Percentiles rank a stretch among this genome's conserved stretches.
Evolutionary conservation across 2,329 filamentous ascomycete species (phyloP).

Genomic region (Trichoderma sp.): DNA sequence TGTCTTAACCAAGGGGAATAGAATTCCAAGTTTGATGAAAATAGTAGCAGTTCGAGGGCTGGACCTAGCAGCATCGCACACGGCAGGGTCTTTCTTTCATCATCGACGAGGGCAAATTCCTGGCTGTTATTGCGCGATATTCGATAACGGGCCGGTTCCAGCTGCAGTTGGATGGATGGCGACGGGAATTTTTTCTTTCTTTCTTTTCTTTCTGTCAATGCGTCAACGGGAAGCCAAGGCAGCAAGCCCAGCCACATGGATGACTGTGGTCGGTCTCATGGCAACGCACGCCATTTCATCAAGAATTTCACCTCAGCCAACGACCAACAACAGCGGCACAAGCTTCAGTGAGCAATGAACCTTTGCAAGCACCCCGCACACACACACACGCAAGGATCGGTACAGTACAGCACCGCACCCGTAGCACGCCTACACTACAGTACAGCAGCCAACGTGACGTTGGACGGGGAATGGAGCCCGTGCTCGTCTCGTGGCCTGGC

Average conservation of each 20-base stretch:
- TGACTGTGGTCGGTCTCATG: neutral
- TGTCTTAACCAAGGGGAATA: neutral
- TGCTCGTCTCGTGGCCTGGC: neutral
- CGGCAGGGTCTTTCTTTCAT: neutral
- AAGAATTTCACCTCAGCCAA: neutral
- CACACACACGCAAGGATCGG: neutral
- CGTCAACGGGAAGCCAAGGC: neutral
- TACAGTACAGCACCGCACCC: neutral
- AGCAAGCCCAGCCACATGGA: neutral
- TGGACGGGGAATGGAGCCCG: neutral
- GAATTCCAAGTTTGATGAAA: too few relatives aligned
- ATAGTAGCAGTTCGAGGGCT: neutral
- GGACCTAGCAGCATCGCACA: neutral
- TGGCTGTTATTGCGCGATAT: neutral
- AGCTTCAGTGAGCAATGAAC: neutral
- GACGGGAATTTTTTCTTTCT: neutral
- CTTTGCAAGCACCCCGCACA: neutral
- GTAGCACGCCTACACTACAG: neutral
- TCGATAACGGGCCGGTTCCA: neutral
- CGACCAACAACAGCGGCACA: neutral
- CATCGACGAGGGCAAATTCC: neutral
- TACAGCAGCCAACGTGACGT: neutral
- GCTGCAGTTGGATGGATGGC: neutral
- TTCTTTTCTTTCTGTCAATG: neutral
- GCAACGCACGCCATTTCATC: neutral